phyloP scores from a whole-genome alignment of 495 filamentous ascomycete genomes.

The Xylaria intraflava region DNA sequence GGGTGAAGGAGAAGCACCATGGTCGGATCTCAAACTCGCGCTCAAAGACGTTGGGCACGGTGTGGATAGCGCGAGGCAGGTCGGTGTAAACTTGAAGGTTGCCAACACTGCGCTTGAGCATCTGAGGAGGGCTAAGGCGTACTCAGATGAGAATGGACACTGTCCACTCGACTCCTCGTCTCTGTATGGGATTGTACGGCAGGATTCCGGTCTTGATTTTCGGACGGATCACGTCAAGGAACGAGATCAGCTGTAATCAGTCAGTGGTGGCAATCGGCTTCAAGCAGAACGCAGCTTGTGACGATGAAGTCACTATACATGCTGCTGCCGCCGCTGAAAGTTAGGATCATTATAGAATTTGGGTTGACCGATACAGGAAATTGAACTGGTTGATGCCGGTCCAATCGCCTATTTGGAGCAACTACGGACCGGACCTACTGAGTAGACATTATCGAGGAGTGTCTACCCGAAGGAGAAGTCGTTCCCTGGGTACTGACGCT shows the following conservation, averaged over 20 bases:
- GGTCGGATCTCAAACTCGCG: slow-evolving; percentile 16
- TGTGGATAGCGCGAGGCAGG: slow-evolving; percentile 11
- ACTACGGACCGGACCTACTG: too few species aligned
- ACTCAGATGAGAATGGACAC: slow-evolving; percentile 2
- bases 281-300: too few species aligned
- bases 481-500: too few species aligned
- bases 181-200: slow-evolving; percentile 17
- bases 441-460: too few species aligned
- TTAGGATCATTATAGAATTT: too few species aligned
- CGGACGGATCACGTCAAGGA: slow-evolving; percentile 12
- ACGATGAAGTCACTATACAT: too few species aligned
- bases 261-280: too few species aligned
- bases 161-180: slow-evolving; percentile 18
- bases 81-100: slow-evolving; percentile 13
- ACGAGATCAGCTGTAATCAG: slow-evolving; percentile 5
- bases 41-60: slow-evolving; percentile 15
- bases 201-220: slow-evolving; percentile 19
- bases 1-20: slow-evolving; percentile 1
- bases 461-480: too few species aligned
- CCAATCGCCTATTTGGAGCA: too few species aligned
- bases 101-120: slow-evolving; percentile 13
- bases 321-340: too few species aligned
- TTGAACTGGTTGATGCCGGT: too few species aligned
- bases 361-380: too few species aligned
- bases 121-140: slow-evolving; percentile 10